These are phyloP conservation scores for Hylodesmum podocarpum DNA, from an alignment of 306 rosid species.

Conservation along the genomic window DNA sequence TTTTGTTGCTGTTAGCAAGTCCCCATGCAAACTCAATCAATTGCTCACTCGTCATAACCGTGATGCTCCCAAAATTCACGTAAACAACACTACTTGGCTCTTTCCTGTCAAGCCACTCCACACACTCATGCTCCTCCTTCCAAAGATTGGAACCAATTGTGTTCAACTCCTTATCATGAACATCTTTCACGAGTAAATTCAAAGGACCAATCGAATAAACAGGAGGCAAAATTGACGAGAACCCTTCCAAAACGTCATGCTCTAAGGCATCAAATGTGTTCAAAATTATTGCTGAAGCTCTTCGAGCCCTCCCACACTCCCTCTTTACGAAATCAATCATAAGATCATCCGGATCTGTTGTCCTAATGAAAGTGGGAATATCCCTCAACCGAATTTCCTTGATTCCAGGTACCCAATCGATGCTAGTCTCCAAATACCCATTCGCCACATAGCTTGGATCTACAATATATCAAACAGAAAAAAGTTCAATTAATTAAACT, in stretches of 20 bases:
- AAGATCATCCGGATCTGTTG: conserved; percentile 43
- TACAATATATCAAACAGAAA: conserved; percentile 12
- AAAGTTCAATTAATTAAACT: background rate
- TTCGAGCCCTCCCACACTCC: conserved; percentile 35
- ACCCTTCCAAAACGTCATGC: conserved; percentile 31
- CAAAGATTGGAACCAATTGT: conserved; percentile 55
- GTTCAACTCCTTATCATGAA: background rate
- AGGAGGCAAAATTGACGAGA: conserved; percentile 40
- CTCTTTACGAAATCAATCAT: background rate
- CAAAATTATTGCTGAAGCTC: conserved; percentile 53
- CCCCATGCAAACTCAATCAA: conserved; percentile 72
- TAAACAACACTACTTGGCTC: conserved; percentile 52
- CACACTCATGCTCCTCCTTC: conserved; percentile 55
- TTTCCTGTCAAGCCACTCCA: conserved; percentile 54
- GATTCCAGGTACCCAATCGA: conserved; percentile 67
- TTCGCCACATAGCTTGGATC: conserved; percentile 48
- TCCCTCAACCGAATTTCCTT: conserved; percentile 50
- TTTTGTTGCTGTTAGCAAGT: conserved; percentile 47
- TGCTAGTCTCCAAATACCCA: conserved; percentile 49
- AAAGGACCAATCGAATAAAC: conserved; percentile 62
- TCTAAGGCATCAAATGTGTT: conserved; percentile 60
- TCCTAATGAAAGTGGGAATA: conserved; percentile 52
- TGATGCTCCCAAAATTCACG: conserved; percentile 70
- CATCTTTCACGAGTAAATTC: conserved; percentile 23
- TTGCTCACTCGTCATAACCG: conserved; percentile 55